These are phyloP conservation scores for Penicillium expansum DNA, from an alignment of 2,329 filamentous ascomycete genomes.

Conservation along the genomic window DNA sequence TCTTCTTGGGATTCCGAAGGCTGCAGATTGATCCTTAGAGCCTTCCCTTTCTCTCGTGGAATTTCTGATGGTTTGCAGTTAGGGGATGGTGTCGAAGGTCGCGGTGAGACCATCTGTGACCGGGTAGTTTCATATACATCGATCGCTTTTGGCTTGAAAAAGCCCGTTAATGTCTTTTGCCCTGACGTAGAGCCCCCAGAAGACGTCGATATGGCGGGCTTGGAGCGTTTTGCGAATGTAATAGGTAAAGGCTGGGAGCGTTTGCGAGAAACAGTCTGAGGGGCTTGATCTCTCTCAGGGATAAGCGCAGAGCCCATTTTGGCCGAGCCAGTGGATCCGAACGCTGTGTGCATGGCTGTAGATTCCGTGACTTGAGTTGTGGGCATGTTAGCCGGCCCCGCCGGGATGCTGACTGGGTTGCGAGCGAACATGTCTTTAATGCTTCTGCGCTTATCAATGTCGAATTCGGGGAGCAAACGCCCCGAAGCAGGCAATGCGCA, in stretches of 20 bases:
- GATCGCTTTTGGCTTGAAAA: slow-evolving; percentile 67
- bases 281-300: background rate
- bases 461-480: slow-evolving; percentile 80
- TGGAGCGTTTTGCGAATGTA: slow-evolving; percentile 51
- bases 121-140: background rate
- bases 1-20: background rate
- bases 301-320: background rate
- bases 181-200: slow-evolving; percentile 41
- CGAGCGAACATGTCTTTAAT: slow-evolving; percentile 91
- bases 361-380: slow-evolving; percentile 2
- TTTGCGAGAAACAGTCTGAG: slow-evolving; percentile 31
- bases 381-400: slow-evolving; percentile 7
- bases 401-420: slow-evolving; percentile 43
- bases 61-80: background rate
- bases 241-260: slow-evolving; percentile 37
- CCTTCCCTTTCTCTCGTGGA: background rate
- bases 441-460: slow-evolving; percentile 65
- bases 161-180: slow-evolving; percentile 68
- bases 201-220: slow-evolving; percentile 36
- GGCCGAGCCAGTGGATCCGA: background rate
- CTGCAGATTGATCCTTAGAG: background rate
- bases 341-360: background rate
- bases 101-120: background rate
- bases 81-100: background rate
- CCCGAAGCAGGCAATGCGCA: slow-evolving; percentile 72